These are phyloP conservation scores for Orbilia blumenaviensis DNA, from an alignment of 2,329 filamentous ascomycete species.

Conservation along the genomic window DNA sequence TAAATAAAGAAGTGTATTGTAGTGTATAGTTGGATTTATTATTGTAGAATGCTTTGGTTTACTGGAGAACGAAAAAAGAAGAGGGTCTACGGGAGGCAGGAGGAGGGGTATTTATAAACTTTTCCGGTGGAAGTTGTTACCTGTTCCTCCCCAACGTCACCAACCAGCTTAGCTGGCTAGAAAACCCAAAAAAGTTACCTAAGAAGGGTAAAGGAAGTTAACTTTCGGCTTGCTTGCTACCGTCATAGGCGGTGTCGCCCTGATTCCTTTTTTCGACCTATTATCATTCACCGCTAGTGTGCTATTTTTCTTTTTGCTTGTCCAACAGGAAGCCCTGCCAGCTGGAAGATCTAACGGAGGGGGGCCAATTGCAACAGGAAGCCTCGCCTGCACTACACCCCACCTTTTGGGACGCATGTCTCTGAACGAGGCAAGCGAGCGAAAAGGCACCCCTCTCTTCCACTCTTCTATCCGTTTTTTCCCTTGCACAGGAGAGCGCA, in stretches of 20 bases:
- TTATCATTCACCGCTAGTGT: no score
- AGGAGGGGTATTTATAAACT: slow-evolving; percentile 51
- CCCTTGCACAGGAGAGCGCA: no score
- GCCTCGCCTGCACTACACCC: background rate
- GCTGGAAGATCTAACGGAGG: background rate
- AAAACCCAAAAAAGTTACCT: background rate
- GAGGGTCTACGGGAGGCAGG: background rate
- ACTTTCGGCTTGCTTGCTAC: background rate
- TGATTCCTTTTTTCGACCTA: background rate
- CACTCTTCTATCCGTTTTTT: no score
- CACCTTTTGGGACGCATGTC: slow-evolving; percentile 18
- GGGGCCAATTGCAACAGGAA: background rate
- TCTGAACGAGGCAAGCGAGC: slow-evolving; percentile 14
- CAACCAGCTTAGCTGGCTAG: background rate
- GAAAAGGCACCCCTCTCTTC: no score
- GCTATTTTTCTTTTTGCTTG: background rate
- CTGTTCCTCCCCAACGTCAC: slow-evolving; percentile 13
- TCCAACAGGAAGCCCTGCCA: slow-evolving; percentile 19
- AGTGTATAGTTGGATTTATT: background rate
- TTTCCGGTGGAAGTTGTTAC: background rate
- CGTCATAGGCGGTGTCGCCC: slow-evolving; percentile 7
- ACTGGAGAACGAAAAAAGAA: background rate
- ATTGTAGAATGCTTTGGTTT: background rate
- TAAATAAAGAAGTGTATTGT: slow-evolving; percentile 10
- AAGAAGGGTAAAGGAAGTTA: background rate